Base-by-base conservation (phyloP, 371 early-diverging fungal genomes). In the Umbelopsis sp. region DNA sequence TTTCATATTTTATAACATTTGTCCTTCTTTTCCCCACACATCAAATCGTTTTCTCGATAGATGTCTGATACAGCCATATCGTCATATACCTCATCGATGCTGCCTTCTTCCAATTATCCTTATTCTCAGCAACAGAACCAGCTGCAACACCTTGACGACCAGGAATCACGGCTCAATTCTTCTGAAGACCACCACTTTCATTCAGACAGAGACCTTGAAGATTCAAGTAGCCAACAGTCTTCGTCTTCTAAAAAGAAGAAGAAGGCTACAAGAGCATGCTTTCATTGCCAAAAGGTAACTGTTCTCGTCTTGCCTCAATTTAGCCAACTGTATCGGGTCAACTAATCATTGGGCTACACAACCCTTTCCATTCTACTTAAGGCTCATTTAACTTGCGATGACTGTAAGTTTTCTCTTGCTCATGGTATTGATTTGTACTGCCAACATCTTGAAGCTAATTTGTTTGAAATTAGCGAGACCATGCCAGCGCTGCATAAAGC, bases 401-500 rank as follows among this genome's bases (percentile, higher is more conserved):
- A 84, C 70, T 74, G 89, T 87, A 80, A 71, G 77, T 74, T 14
- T 44, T n/a, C 4, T n/a, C 51, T 32, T 1, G 48, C 5, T 20
- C 20, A 20, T 48, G 11, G 5, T 48, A 22, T n/a, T n/a, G 41
- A 20, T 29, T 62, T 24, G 12, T 22, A 38, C 24, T 35, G 37
- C n/a, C n/a, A 53, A 29, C 29, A 29, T 29, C 29, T 29, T 63
- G 44, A 63, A 57, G 46, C 50, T 35, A 12, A 48, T 35, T 32
- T 46, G n/a, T 64, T 45, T 45, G 25, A 16, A 52, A 65, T 25
- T 72, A 89, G 90, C 82, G 18, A 88, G 96, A 53, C 97, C 97
- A 35, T 96, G 97, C 76, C 85, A 84, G 63, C 88, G 94, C 5
- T 96, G 96, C 75, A 83, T 92, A 29, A 93, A 93, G 76, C 82